Percentiles rank a stretch among this genome's conserved stretches.
phyloP scores from a whole-genome alignment of 768 basidiomycete species.

The Hypholoma sublateritium region DNA sequence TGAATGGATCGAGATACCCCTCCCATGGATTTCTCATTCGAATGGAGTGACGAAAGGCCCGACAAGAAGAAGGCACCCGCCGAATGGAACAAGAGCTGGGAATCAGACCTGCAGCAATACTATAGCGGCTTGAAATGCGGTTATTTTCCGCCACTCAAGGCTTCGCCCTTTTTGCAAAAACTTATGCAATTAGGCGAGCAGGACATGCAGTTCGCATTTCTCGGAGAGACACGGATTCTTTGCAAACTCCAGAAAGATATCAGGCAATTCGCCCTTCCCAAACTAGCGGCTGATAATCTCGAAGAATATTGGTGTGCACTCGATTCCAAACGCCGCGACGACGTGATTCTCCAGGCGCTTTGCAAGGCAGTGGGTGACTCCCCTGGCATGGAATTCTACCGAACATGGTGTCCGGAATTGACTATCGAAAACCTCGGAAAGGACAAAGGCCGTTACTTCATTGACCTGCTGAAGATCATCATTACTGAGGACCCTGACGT shows the following conservation, averaged over 20 bases:
- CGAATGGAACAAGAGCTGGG: conserved; percentile 17
- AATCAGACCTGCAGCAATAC: conserved; percentile 4
- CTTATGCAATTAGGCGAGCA: background rate
- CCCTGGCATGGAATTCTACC: background rate
- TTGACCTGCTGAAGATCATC: background rate
- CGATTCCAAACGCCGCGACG: background rate
- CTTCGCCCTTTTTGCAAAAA: background rate
- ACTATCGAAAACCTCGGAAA: background rate
- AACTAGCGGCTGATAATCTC: background rate
- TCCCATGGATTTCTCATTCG: too few species aligned
- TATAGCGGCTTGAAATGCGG: background rate
- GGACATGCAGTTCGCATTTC: background rate
- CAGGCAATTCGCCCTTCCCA: background rate
- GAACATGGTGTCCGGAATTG: background rate
- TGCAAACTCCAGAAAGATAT: conserved; percentile 3
- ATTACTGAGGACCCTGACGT: background rate
- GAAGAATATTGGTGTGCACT: background rate
- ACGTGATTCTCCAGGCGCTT: conserved; percentile 15
- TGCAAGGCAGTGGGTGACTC: conserved; percentile 5
- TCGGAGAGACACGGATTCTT: background rate
- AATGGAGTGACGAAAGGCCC: too few species aligned
- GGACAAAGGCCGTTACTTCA: background rate
- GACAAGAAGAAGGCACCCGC: too few species aligned
- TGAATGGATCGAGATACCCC: too few species aligned
- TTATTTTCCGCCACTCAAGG: background rate